These are phyloP conservation scores for Dissophora ornata DNA, from an alignment of 192 early-diverging fungal genomes.

Conservation along the genomic window DNA sequence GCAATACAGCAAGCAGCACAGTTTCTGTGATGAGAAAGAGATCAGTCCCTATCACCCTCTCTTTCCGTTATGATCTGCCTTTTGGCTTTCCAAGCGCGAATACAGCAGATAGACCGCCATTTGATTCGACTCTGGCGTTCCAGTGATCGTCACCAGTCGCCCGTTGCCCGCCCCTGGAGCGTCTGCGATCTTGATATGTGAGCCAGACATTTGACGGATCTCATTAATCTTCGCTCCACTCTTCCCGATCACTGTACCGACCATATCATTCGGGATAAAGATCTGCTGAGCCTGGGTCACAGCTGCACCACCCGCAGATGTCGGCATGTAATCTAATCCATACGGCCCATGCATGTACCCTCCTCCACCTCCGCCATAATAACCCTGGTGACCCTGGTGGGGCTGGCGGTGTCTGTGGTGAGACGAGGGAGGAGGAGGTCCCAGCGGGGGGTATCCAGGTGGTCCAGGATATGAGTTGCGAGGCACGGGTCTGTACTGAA, in stretches of 20 bases:
- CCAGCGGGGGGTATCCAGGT: slow-evolving; percentile 36
- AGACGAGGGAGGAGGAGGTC: slow-evolving; percentile 9
- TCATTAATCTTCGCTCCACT: slow-evolving; percentile 84
- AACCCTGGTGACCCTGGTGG: slow-evolving; percentile 36
- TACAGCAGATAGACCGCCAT: slow-evolving; percentile 94
- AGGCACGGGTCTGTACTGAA: slow-evolving; percentile 70
- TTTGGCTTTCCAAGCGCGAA: slow-evolving; percentile 87
- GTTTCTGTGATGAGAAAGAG: too few relatives aligned
- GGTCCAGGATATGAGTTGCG: slow-evolving; percentile 29
- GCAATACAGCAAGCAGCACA: too few relatives aligned
- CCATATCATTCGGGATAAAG: slow-evolving; percentile 74
- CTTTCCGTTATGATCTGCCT: slow-evolving; percentile 34
- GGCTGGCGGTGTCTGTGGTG: background rate
- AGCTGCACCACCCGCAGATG: slow-evolving; percentile 32
- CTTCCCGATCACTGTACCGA: slow-evolving; percentile 96
- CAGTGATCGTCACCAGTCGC: slow-evolving; percentile 91
- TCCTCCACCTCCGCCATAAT: slow-evolving; percentile 40
- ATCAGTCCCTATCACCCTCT: too few relatives aligned
- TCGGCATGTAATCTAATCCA: slow-evolving; percentile 55
- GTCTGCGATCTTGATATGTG: slow-evolving; percentile 90
- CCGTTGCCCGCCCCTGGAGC: slow-evolving; percentile 73
- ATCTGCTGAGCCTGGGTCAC: slow-evolving; percentile 68
- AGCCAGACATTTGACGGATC: slow-evolving; percentile 81
- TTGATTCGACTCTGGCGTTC: slow-evolving; percentile 88
- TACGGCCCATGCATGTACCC: slow-evolving; percentile 35